Percentiles rank a stretch among this genome's conserved stretches.
Evolutionary conservation across 345 rosid species (phyloP).

Genomic region (Lagerstroemia speciosa): DNA sequence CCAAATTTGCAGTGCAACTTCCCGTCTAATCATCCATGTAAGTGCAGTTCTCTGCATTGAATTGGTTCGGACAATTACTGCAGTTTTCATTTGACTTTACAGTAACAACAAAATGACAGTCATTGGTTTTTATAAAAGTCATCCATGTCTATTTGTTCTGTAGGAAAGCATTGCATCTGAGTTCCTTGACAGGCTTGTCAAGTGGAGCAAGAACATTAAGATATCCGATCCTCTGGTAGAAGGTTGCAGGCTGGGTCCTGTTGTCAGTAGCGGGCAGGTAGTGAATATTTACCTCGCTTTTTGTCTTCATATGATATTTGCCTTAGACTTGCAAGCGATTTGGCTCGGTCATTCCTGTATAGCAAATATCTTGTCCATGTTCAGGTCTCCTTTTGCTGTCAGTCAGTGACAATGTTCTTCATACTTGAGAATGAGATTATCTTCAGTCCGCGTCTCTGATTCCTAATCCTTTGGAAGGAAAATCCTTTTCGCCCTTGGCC

Average conservation of each 20-base stretch:
- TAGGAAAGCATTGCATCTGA: constrained; percentile 43
- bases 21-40: constrained; percentile 86
- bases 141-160: too few relatives aligned
- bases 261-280: constrained; percentile 84
- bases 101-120: too few relatives aligned
- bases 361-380: too few relatives aligned
- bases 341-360: too few relatives aligned
- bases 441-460: not conserved
- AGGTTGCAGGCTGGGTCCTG: constrained; percentile 91
- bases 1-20: constrained; percentile 98
- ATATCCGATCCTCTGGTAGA: constrained; percentile 87
- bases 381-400: not conserved
- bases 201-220: constrained; percentile 73
- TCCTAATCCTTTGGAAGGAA: not conserved
- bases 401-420: not conserved
- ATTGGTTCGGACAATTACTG: not conserved
- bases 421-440: not conserved
- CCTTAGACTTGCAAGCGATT: too few relatives aligned
- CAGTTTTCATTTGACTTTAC: too few relatives aligned
- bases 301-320: too few relatives aligned
- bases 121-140: not conserved
- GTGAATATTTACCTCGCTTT: not conserved
- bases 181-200: constrained; percentile 59
- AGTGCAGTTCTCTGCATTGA: constrained; percentile 18
- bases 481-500: not conserved